phyloP scores from a whole-genome alignment of 495 filamentous ascomycete genomes.

The Cercophora newfieldiana region DNA sequence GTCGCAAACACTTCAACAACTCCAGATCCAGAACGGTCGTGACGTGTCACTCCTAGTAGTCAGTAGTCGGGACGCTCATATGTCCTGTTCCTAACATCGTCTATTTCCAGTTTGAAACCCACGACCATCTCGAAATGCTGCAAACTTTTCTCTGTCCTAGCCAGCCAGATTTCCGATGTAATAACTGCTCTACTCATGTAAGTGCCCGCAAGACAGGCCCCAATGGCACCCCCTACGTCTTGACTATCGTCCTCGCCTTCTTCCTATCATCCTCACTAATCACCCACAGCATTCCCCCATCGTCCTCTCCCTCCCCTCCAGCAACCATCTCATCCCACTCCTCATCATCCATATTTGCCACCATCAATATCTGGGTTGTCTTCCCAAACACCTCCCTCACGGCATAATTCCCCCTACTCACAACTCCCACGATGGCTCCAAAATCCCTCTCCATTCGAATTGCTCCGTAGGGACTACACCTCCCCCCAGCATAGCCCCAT shows the following conservation, averaged over 20 bases:
- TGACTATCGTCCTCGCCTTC: conserved; percentile 53
- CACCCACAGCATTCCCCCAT: conserved; percentile 55
- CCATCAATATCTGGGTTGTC: conserved; percentile 80
- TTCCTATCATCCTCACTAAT: conserved; percentile 54
- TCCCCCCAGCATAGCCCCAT: conserved; percentile 72
- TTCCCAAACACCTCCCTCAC: conserved; percentile 78
- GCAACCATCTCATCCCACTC: conserved; percentile 78
- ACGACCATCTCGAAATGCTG: not conserved
- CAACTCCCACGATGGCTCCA: conserved; percentile 70
- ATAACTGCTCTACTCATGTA: not conserved
- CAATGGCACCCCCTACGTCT: conserved; percentile 7
- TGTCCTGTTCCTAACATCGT: not conserved
- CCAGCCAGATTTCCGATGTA: not conserved
- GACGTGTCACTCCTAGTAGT: not conserved
- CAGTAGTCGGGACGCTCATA: too few species aligned
- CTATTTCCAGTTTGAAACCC: not conserved
- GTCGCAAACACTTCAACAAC: too few species aligned
- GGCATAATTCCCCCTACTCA: conserved; percentile 75
- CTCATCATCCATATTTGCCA: conserved; percentile 96
- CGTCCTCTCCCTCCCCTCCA: conserved; percentile 33
- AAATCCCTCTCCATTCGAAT: conserved; percentile 88
- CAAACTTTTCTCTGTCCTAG: not conserved
- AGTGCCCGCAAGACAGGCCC: not conserved
- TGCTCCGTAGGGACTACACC: conserved; percentile 79
- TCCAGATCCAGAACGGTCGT: too few species aligned